Evolutionary conservation across 2,329 filamentous ascomycete species (phyloP), one percentile per base, ranked within the genome.

Genomic region (Fusarium nodosum): DNA sequence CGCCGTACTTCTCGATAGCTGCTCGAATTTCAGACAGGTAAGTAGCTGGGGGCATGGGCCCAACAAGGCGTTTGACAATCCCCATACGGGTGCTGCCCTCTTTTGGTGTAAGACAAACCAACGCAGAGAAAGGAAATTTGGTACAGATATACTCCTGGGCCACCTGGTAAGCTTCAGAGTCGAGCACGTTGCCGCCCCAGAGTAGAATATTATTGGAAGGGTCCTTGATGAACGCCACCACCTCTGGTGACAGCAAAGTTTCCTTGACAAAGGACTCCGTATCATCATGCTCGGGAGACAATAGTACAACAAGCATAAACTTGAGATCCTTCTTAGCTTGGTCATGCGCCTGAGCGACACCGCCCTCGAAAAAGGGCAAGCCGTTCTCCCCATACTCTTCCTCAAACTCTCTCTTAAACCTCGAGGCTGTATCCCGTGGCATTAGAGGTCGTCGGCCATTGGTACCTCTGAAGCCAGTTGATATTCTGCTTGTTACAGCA

Each of bases 211-310:
- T 92, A 79, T 94, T 94, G 34, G 85, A 80, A 1, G 92, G 88
- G 63, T 95, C 87, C 68, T 89, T 90, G 72, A 98, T 79, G 74
- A 93, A 97, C 8, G 85, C 82, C 13, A 90, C 84, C 5, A 97
- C 90, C 44, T 94, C 90, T 2, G 88, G 87, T 2, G 91, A 86
- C 10, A 97, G 86, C 0, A 99, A 85, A 0, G 94, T 97, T 28
- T 97, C 91, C 41, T 88, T 88, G 64, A 94, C 88, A 81, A 97
- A 99, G 1, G 87, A 84, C 24, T 89, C 86, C 1, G 93, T 98
- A 73, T 98, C 94, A 76, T 99, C 96, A 79, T 99, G 95, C 79
- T 98, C 96, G 0, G 94, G 93, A 1, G 94, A 97, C 55, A 97
- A 82, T 18, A 99, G 86, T 7, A 98, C 83, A 18, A 97, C 91